Conservation (phyloP, 2,329 filamentous ascomycete species). For the Escovopsis sp. region DNA sequence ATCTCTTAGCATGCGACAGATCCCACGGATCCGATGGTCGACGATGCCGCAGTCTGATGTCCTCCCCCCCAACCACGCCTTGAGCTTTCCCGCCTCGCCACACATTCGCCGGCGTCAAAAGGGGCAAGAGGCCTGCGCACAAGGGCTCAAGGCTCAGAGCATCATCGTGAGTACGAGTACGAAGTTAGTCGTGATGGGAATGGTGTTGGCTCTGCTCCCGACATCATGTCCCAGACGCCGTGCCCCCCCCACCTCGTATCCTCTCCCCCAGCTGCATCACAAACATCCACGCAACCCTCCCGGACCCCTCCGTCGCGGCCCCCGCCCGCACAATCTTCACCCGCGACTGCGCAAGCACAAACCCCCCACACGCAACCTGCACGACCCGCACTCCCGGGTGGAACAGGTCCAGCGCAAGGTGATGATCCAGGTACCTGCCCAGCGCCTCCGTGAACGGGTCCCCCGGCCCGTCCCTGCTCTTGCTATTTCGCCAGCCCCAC, state of each 20-base stretch:
- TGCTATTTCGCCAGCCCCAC: conserved; percentile 29
- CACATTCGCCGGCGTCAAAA: too few species aligned
- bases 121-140: too few species aligned
- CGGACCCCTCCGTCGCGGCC: conserved; percentile 17
- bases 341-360: conserved; percentile 37
- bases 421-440: conserved; percentile 33
- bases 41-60: too few species aligned
- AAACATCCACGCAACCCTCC: conserved; percentile 23
- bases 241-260: conserved; percentile 13
- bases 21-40: too few species aligned
- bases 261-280: conserved; percentile 21
- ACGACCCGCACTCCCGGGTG: conserved; percentile 38
- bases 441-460: conserved; percentile 36
- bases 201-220: too few species aligned
- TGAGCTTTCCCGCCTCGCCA: too few species aligned
- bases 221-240: not conserved
- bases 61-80: too few species aligned
- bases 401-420: conserved; percentile 39
- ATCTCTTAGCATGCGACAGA: too few species aligned
- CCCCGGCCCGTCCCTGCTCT: conserved; percentile 7
- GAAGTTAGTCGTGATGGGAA: too few species aligned
- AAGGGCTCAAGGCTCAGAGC: too few species aligned
- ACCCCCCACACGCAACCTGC: conserved; percentile 41
- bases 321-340: conserved; percentile 30
- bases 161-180: too few species aligned